Evolutionary conservation across 169 alveolate genomes (phyloP).

Genomic region (Perkinsus marinus): DNA sequence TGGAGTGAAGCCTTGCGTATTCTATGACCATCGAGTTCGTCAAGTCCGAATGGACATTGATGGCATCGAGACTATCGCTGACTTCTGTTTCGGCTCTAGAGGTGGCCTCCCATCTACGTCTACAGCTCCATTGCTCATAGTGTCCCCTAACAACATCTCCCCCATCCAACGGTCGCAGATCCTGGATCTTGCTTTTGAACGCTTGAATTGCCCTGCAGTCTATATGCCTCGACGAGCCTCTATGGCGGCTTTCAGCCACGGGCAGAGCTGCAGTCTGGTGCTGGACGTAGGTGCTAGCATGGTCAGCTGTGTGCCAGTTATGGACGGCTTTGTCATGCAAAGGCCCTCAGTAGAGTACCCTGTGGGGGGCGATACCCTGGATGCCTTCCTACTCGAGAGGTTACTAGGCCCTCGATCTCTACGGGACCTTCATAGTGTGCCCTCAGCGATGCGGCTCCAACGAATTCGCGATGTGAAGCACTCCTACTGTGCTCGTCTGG

Average conservation of each 20-base stretch:
- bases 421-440: background rate
- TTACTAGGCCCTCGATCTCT: background rate
- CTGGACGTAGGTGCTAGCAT: constrained; percentile 63
- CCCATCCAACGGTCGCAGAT: background rate
- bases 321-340: constrained; percentile 70
- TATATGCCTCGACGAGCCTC: constrained; percentile 64
- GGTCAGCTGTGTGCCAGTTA: constrained; percentile 66
- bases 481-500: background rate
- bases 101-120: background rate
- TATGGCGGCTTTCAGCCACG: constrained; percentile 62
- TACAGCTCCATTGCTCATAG: background rate
- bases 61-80: background rate
- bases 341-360: constrained; percentile 50
- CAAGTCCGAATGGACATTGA: background rate
- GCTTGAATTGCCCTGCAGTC: constrained; percentile 58
- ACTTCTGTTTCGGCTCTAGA: background rate
- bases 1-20: background rate
- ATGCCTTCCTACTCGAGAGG: constrained; percentile 4
- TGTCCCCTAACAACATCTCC: background rate
- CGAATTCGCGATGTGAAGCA: background rate
- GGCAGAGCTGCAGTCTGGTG: constrained; percentile 61
- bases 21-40: background rate
- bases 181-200: constrained; percentile 65
- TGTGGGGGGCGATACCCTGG: constrained; percentile 64
- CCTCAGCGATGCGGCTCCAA: background rate